These are phyloP conservation scores for Lunasporangiospora selenospora DNA, from an alignment of 192 early-diverging fungal genomes.

Conservation along the genomic window DNA sequence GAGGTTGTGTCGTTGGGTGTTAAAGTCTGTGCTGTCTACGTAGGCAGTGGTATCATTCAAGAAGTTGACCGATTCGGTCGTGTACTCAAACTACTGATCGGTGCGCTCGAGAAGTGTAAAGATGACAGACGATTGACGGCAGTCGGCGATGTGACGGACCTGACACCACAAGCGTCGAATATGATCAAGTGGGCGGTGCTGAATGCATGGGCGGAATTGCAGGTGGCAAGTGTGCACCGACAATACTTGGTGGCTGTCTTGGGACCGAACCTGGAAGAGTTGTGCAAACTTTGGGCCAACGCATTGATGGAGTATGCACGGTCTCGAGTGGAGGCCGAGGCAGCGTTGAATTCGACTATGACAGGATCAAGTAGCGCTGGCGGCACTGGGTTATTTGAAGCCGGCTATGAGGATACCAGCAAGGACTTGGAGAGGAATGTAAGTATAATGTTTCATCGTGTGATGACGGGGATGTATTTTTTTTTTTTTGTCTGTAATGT, in stretches of 20 bases:
- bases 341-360: constrained; percentile 18
- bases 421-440: constrained; percentile 73
- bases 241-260: constrained; percentile 67
- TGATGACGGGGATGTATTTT: not conserved
- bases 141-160: constrained; percentile 61
- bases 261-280: constrained; percentile 58
- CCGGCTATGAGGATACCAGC: constrained; percentile 69
- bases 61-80: constrained; percentile 76
- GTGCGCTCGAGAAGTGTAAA: constrained; percentile 74
- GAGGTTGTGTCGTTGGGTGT: constrained; percentile 80
- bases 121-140: constrained; percentile 55
- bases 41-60: constrained; percentile 87
- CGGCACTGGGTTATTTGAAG: constrained; percentile 52
- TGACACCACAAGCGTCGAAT: constrained; percentile 78
- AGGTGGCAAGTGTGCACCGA: constrained; percentile 68
- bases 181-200: constrained; percentile 81
- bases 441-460: constrained; percentile 12
- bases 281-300: constrained; percentile 68
- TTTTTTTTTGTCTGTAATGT: constrained; percentile 1
- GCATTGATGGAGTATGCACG: constrained; percentile 70
- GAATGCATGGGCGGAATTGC: constrained; percentile 83
- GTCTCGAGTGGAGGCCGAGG: constrained; percentile 68
- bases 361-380: constrained; percentile 2
- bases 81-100: constrained; percentile 73
- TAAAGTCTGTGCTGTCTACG: constrained; percentile 81